Evolutionary conservation across 2,329 filamentous ascomycete species (phyloP).

Genomic region (Aspergillus latus): DNA sequence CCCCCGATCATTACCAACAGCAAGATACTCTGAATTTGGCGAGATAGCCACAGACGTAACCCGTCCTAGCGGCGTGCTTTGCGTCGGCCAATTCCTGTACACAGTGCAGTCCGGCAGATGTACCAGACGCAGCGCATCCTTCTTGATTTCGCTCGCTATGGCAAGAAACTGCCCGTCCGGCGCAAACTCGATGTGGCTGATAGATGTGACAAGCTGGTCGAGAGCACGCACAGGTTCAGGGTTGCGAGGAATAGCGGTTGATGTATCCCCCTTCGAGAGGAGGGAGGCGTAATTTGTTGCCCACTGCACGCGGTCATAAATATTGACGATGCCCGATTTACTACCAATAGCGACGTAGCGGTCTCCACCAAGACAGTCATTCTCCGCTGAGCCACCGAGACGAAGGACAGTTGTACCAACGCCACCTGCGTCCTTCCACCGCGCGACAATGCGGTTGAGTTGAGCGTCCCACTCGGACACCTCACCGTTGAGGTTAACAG

Average conservation of each 20-base stretch:
- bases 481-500: slow-evolving; percentile 82
- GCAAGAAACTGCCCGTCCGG: slow-evolving; percentile 86
- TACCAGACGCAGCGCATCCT: slow-evolving; percentile 75
- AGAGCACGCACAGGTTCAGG: slow-evolving; percentile 73
- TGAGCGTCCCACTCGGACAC: slow-evolving; percentile 83
- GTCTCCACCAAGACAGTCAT: slow-evolving; percentile 63
- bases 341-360: slow-evolving; percentile 88
- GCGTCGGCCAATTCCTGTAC: slow-evolving; percentile 95
- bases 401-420: slow-evolving; percentile 80
- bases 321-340: slow-evolving; percentile 82
- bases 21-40: slow-evolving; percentile 66
- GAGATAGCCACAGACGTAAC: slow-evolving; percentile 74
- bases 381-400: slow-evolving; percentile 58
- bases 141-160: slow-evolving; percentile 83
- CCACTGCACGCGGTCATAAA: slow-evolving; percentile 80
- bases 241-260: slow-evolving; percentile 57
- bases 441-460: slow-evolving; percentile 66
- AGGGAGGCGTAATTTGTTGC: slow-evolving; percentile 41
- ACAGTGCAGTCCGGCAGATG: slow-evolving; percentile 91
- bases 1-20: slow-evolving; percentile 84
- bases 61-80: slow-evolving; percentile 80
- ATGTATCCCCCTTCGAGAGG: slow-evolving; percentile 23
- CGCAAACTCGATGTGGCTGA: slow-evolving; percentile 76
- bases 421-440: slow-evolving; percentile 89
- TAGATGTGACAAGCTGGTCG: slow-evolving; percentile 84